Percentiles rank a stretch among this genome's conserved stretches.
Conservation (phyloP, 2,329 filamentous ascomycete genomes). For the Emericellopsis atlantica region DNA sequence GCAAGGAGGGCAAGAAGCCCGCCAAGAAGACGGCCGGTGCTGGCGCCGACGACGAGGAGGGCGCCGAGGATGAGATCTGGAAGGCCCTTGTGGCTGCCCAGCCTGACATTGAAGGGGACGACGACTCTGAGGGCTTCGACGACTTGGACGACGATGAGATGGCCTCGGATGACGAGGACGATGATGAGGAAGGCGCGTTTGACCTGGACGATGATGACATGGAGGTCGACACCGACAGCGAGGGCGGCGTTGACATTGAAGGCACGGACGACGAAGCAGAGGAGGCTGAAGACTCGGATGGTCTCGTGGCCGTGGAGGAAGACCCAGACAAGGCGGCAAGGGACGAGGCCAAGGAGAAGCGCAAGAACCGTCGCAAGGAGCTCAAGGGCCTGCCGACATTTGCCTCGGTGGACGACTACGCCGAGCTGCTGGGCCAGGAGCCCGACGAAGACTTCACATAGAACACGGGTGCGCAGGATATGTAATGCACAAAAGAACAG, state of each 20-base stretch:
- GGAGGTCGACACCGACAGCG: slow-evolving; percentile 25
- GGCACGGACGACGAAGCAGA: slow-evolving; percentile 47
- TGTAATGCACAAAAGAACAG: background rate
- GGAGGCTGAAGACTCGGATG: slow-evolving; percentile 12
- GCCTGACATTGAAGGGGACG: slow-evolving; percentile 49
- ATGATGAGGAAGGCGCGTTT: slow-evolving; percentile 19
- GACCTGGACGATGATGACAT: slow-evolving; percentile 27
- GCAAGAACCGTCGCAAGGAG: slow-evolving; percentile 58
- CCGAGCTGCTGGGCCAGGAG: slow-evolving; percentile 65
- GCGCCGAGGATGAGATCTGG: slow-evolving; percentile 75
- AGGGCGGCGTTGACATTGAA: slow-evolving; percentile 29
- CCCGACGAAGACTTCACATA: slow-evolving; percentile 30
- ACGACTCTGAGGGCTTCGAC: slow-evolving; percentile 36
- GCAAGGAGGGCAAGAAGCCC: slow-evolving; percentile 43
- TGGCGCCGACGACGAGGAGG: slow-evolving; percentile 42
- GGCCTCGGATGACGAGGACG: slow-evolving; percentile 32
- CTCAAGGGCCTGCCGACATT: slow-evolving; percentile 86
- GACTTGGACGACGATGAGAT: slow-evolving; percentile 36
- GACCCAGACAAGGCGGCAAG: slow-evolving; percentile 23
- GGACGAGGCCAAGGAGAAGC: slow-evolving; percentile 30
- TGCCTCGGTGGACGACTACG: slow-evolving; percentile 89
- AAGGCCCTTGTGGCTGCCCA: slow-evolving; percentile 73
- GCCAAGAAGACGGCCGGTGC: slow-evolving; percentile 30
- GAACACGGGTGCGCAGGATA: background rate
- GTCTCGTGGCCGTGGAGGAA: slow-evolving; percentile 17